These are phyloP conservation scores for Oryza brachyantha DNA, from an alignment of 176 grass and related monocot genomes.

Conservation along the genomic window DNA sequence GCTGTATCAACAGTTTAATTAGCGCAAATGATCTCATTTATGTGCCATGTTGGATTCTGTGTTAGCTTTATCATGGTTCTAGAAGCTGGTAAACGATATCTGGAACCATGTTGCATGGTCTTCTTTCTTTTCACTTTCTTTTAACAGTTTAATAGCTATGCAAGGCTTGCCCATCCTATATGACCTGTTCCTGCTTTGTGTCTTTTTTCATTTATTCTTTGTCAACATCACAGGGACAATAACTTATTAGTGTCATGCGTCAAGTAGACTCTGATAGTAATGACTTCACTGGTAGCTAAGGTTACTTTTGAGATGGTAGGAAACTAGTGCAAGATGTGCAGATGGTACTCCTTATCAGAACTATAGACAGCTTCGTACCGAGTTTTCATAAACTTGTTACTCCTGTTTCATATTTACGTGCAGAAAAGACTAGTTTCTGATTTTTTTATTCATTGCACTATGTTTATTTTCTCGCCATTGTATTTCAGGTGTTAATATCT, in stretches of 20 bases:
- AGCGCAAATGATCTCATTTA: neutral
- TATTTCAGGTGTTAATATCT: constrained; percentile 69
- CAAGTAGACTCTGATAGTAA: neutral
- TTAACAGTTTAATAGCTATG: neutral
- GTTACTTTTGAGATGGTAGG: constrained; percentile 1
- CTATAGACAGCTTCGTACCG: neutral
- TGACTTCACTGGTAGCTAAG: neutral
- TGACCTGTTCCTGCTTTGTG: constrained; percentile 7
- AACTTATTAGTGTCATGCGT: constrained; percentile 3
- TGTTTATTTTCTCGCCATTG: neutral
- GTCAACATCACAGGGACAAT: neutral
- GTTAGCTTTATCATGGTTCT: neutral
- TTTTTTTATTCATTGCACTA: neutral
- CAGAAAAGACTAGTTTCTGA: neutral
- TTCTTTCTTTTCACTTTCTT: neutral
- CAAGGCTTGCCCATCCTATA: neutral
- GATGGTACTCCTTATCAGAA: neutral
- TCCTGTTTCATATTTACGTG: neutral
- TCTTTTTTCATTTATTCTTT: neutral
- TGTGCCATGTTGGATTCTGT: neutral
- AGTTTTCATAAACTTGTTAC: neutral
- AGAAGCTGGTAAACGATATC: neutral
- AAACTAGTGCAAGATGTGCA: neutral
- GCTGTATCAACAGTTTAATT: neutral
- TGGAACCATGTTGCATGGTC: neutral